Base-by-base conservation (phyloP, 371 early-diverging fungal genomes). In the Syncephalastrum monosporum region DNA sequence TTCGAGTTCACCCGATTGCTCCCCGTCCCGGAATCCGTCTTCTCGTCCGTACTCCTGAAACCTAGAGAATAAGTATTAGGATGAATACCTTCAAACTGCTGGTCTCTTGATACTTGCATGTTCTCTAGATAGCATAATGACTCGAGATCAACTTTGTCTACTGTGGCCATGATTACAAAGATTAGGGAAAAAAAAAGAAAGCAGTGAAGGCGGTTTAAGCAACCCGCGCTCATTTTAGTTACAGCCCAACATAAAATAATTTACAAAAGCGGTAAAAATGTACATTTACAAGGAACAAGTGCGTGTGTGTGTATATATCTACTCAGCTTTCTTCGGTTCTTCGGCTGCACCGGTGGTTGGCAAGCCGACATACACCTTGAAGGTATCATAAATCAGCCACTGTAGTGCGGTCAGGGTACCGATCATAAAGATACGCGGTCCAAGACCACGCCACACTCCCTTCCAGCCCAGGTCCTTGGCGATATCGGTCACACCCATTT, bases 361-460 rank as follows among this genome's bases (percentile, higher is more conserved):
- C 12, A 67, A 50, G 43, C 67, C 67, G 6, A 61, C 56, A 49
- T 61, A 52, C 3, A 61, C 61, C 48, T 62, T 67, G 59, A 61
- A 67, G 16, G 67, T 55, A 48, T 67, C 67, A 17, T 67, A 67
- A 73, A 86, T 75, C 55, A 91, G 45, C 75, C 75, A 89, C 71
- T 89, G 90, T 55, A 82, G 69, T 50, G 79, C 82, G 47, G 88
- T 88, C 56, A 89, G 68, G 17, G 87, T 82, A 66, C 87, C 90
- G 62, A 89, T 85, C 90, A 89, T 89, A 59, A 87, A 73, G 61
- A 86, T 82, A 87, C 90, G 87, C 50, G 87, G 75, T 17, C 84
- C 86, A 29, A 88, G 71, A n/a, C 90, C 90, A 46, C 74, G 63
- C 80, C 85, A 88, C 10, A 85, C 72, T 23, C 86, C 88, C 27